A percentile compares a stretch with the other conserved stretches of the same genome.
These are phyloP conservation scores for Sugiyamaella boreocaroliniensis DNA, from an alignment of 805 yeast genomes.

Conservation along the genomic window DNA sequence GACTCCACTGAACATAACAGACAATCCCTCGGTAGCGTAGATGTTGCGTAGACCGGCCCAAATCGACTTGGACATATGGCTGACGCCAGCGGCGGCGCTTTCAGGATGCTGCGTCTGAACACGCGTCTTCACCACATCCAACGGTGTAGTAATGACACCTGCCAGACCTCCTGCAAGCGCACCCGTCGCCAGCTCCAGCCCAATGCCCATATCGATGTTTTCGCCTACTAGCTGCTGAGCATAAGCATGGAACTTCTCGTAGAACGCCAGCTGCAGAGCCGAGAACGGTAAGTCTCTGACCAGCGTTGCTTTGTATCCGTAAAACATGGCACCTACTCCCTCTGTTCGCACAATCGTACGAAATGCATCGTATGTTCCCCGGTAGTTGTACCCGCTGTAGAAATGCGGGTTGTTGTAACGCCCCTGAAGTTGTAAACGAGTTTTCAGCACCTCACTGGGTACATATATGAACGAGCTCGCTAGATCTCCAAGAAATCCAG, in stretches of 20 bases:
- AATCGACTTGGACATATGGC: constrained; percentile 39
- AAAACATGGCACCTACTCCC: constrained; percentile 70
- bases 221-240: constrained; percentile 30
- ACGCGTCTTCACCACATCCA: constrained; percentile 90
- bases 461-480: constrained; percentile 85
- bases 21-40: constrained; percentile 64
- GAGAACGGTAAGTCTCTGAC: constrained; percentile 92
- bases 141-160: constrained; percentile 89
- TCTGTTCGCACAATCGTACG: constrained; percentile 56
- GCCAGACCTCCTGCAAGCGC: constrained; percentile 96
- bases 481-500: constrained; percentile 92
- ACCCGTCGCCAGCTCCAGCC: constrained; percentile 74
- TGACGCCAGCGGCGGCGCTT: constrained; percentile 1
- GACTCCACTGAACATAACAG: constrained; percentile 85
- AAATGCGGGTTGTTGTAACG: constrained; percentile 72
- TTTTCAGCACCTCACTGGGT: constrained; percentile 90
- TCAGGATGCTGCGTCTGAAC: constrained; percentile 66
- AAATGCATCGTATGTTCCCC: constrained; percentile 66
- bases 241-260: constrained; percentile 51
- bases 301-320: constrained; percentile 91
- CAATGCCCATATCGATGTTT: constrained; percentile 29
- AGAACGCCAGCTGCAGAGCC: constrained; percentile 92
- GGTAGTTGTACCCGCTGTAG: constrained; percentile 79
- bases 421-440: constrained; percentile 91
- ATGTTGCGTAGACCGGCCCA: constrained; percentile 47